Evolutionary conservation across 2,329 filamentous ascomycete genomes (phyloP), one percentile per base, ranked within the genome.

Genomic region (Fusarium beomiforme): DNA sequence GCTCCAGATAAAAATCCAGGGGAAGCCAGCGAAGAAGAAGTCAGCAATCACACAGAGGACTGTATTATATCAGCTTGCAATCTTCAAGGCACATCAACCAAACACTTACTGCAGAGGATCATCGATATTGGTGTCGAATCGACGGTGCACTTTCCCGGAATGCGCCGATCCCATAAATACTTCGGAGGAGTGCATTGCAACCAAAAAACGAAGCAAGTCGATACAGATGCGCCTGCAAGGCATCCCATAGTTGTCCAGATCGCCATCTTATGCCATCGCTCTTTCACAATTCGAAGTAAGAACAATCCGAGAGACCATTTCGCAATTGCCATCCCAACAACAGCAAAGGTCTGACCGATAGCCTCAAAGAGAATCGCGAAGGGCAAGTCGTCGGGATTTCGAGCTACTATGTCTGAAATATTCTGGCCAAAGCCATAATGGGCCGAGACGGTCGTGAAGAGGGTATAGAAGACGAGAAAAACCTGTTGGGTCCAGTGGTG

Each of bases 1-100:
- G 4, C 79, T 78, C 81, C 83, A 84, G 24, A 85, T 79, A n/a
- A 85, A 77, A 8, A 83, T 75, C 82, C 83, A 85, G 0, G 83
- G 83, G 10, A 84, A 81, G 2, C 77, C 59, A 46, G 81, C 81
- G 29, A 80, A 83, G 63, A 80, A 80, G 54, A 83, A 81, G 63
- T 84, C 82, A 53, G 77, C 74, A 9, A 80, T 64, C 4, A 81
- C 75, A 19, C 72, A 75, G 16, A 72, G 24, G n/a, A 73, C 69
- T 74, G 14, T 6, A 1, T n/a, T n/a, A 13, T 0, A 10, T 74
- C 43, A 73, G 68, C 13, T 6, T 16, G 6, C 8, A 21, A 3
- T 12, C 11, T 2, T 12, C 5, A 26, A 1, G 24, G 3, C 3
- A 0, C 12, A 1, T 4, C 13, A 11, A 13, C 8, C 1, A 13